Percentiles rank a stretch among this genome's conserved stretches.
Conservation (phyloP, 2,329 filamentous ascomycete genomes). For the Monosporascus sp. region DNA sequence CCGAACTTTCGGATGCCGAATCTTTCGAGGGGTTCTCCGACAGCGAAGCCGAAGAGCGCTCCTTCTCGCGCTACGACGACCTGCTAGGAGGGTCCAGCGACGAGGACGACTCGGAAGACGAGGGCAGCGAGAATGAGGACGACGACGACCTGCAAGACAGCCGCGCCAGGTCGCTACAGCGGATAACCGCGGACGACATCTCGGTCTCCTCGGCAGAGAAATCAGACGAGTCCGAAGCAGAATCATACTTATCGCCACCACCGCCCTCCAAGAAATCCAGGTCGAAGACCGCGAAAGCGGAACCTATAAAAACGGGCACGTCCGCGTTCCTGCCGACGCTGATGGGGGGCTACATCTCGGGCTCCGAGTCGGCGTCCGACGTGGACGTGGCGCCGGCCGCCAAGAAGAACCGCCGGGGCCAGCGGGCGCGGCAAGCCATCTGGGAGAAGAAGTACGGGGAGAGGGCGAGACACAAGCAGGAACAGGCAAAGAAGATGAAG, state of each 20-base stretch:
- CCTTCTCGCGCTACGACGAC: conserved; percentile 39
- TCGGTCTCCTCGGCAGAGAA: conserved; percentile 23
- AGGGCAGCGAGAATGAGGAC: conserved; percentile 20
- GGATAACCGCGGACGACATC: conserved; percentile 15
- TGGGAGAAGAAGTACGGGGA: conserved; percentile 76
- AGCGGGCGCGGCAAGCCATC: conserved; percentile 72
- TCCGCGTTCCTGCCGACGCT: conserved; percentile 70
- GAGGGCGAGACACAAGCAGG: conserved; percentile 57
- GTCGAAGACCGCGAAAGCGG: conserved; percentile 14
- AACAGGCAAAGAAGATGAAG: conserved; percentile 33
- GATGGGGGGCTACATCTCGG: conserved; percentile 76
- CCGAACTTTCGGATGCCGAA: conserved; percentile 13
- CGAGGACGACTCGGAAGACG: conserved; percentile 31
- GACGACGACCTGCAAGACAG: conserved; percentile 24
- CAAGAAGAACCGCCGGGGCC: conserved; percentile 71
- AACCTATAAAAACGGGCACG: conserved; percentile 21
- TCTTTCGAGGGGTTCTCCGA: conserved; percentile 22
- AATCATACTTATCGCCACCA: conserved; percentile 15
- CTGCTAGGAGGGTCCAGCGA: conserved; percentile 41
- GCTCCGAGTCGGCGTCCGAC: conserved; percentile 66
- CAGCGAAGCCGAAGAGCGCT: conserved; percentile 31
- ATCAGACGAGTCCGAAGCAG: conserved; percentile 22
- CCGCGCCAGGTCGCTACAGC: conserved; percentile 17
- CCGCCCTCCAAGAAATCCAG: conserved; percentile 29
- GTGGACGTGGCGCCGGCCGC: conserved; percentile 54